A percentile compares a stretch with the other conserved stretches of the same genome.
phyloP scores from a whole-genome alignment of 1,139 yeast genomes.

The Blastobotrys aristatus region DNA sequence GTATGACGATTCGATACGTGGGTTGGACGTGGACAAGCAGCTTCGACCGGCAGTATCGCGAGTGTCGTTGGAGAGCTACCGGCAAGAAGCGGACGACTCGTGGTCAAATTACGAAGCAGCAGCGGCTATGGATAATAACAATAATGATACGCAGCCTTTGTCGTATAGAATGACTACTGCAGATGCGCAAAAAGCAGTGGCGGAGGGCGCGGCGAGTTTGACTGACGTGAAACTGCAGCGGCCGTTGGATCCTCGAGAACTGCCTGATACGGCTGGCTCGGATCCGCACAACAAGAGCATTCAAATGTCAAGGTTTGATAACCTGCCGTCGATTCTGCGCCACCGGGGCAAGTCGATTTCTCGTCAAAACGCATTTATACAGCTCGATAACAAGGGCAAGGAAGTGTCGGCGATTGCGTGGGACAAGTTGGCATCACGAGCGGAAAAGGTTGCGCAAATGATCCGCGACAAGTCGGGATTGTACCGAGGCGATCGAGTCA shows the following conservation, averaged over 20 bases:
- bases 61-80: conserved; percentile 5
- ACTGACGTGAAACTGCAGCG: conserved; percentile 31
- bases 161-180: conserved; percentile 21
- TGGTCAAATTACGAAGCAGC: conserved; percentile 7
- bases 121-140: not conserved
- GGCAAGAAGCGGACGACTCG: not conserved
- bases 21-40: not conserved
- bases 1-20: conserved; percentile 12
- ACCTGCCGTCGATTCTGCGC: conserved; percentile 66
- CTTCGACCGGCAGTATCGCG: not conserved
- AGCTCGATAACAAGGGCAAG: conserved; percentile 74
- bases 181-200: conserved; percentile 20
- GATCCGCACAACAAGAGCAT: conserved; percentile 35
- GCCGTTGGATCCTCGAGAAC: conserved; percentile 41
- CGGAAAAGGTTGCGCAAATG: conserved; percentile 87
- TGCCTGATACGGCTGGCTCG: conserved; percentile 32
- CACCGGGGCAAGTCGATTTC: conserved; percentile 64
- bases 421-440: conserved; percentile 80
- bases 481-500: conserved; percentile 77
- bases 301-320: conserved; percentile 43
- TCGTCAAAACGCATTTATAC: conserved; percentile 64
- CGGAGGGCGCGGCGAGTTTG: conserved; percentile 11
- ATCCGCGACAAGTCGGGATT: conserved; percentile 69
- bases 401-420: conserved; percentile 74
- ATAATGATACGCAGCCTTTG: conserved; percentile 4